Evolutionary conservation across 2,329 filamentous ascomycete species (phyloP).

Genomic region (Neonectria neomacrospora): DNA sequence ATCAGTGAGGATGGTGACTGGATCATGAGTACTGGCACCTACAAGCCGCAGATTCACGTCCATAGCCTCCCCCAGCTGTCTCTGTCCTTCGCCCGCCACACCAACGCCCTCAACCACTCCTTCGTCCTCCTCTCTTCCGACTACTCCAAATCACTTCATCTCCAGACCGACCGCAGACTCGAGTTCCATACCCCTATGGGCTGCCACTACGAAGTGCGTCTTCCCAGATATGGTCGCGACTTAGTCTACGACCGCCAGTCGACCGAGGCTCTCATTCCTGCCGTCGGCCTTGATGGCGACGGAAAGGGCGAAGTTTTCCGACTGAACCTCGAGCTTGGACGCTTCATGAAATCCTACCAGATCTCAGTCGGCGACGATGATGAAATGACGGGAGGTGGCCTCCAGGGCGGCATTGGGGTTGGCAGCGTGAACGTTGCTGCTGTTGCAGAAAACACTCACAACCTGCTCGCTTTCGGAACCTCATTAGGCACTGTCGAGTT

Average conservation of each 20-base stretch:
- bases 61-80: constrained; percentile 94
- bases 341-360: constrained; percentile 95
- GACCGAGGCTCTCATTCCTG: constrained; percentile 86
- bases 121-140: constrained; percentile 90
- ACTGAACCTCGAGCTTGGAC: constrained; percentile 88
- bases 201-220: constrained; percentile 87
- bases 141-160: constrained; percentile 92
- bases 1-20: constrained; percentile 96
- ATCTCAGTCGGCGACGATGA: constrained; percentile 91
- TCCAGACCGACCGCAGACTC: constrained; percentile 90
- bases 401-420: constrained; percentile 88
- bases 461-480: constrained; percentile 91
- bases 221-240: constrained; percentile 93
- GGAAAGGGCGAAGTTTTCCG: constrained; percentile 93
- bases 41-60: constrained; percentile 80
- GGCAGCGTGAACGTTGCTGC: constrained; percentile 89
- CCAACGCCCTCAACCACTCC: constrained; percentile 88
- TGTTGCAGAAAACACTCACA: constrained; percentile 89
- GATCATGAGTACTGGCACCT: constrained; percentile 92
- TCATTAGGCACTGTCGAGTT: constrained; percentile 96
- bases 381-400: constrained; percentile 73
- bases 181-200: constrained; percentile 93
- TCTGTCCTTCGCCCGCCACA: constrained; percentile 93
- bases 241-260: constrained; percentile 84
- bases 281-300: constrained; percentile 87